Evolutionary conservation across 139 green algal species (phyloP), one percentile per base, ranked within the genome.

Genomic region (Edaphochlamys debaryana): DNA sequence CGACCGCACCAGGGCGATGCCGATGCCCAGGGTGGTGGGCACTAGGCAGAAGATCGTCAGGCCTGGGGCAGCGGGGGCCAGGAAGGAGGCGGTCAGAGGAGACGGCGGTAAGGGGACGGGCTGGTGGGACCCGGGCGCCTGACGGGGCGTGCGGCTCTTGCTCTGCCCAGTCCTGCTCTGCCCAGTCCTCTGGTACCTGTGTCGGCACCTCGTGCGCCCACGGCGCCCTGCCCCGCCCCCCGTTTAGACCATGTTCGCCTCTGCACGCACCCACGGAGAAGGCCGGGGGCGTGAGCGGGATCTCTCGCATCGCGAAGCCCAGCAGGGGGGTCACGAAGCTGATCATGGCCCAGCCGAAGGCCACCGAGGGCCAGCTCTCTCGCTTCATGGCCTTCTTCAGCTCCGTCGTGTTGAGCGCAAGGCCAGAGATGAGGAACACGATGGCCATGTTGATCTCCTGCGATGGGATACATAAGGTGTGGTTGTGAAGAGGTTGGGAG

Each of bases 11-110:
- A 97, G 90, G 19, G 91, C 87, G 17, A 95, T 89, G 27, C 94
- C 94, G 4, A 93, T 86, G 20, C 94, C 93, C 69, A 98, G 87
- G 0, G 95, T 98, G 42, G 95, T 97, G 11, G 95, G 95, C 48
- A 96, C 92, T 25, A 88, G 82, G 29, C 87, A 94, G 75, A 96
- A 97, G 25, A 98, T 81, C 7, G 92, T 88, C 5, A 98, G 89
- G 34, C 95, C 94, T 74, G 82, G 9, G 64, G 32, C 30, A 34
- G 64, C 32, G 45, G n/a, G n/a, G n/a, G n/a, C n/a, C n/a, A n/a
- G n/a, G 50, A 58, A 17, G 15, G 50, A 58, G 50, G 50, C 13
- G 50, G 50, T 58, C 15, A 58, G 50, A 25, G 50, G 17, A 17
- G 15, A 13, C 15, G 50, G 50, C 50, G 50, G 50, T 17, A 58